Evolutionary conservation across 2,329 filamentous ascomycete species (phyloP).

Genomic region (Colletotrichum magnum): DNA sequence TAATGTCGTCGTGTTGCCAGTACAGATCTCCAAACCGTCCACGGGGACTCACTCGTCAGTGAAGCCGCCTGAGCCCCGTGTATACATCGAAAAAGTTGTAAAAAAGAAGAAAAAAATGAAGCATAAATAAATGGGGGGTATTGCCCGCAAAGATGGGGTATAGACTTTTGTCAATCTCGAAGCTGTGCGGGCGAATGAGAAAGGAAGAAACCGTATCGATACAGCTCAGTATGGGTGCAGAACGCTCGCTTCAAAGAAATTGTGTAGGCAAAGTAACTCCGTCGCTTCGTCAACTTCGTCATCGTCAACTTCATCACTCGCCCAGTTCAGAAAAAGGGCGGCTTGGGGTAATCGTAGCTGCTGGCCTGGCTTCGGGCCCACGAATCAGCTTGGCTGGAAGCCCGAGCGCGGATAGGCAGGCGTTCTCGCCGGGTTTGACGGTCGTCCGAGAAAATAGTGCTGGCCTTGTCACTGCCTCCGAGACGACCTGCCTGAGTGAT

Average conservation of each 20-base stretch:
- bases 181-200: slow-evolving; percentile 44
- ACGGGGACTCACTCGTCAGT: not conserved
- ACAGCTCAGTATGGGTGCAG: slow-evolving; percentile 38
- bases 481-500: slow-evolving; percentile 59
- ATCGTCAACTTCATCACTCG: slow-evolving; percentile 32
- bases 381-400: slow-evolving; percentile 66
- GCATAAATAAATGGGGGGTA: slow-evolving; percentile 5
- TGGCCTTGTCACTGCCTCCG: slow-evolving; percentile 66
- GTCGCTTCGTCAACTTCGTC: slow-evolving; percentile 39
- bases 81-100: slow-evolving; percentile 30
- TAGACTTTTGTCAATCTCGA: slow-evolving; percentile 51
- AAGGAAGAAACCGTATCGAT: slow-evolving; percentile 41
- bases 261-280: slow-evolving; percentile 43
- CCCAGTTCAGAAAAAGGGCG: slow-evolving; percentile 32
- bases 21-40: slow-evolving; percentile 13
- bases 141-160: slow-evolving; percentile 47
- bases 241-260: slow-evolving; percentile 37
- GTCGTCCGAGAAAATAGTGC: slow-evolving; percentile 66
- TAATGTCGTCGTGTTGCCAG: slow-evolving; percentile 27
- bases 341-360: slow-evolving; percentile 42
- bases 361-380: slow-evolving; percentile 49
- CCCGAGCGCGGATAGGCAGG: slow-evolving; percentile 60
- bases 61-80: slow-evolving; percentile 2
- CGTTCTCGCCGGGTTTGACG: slow-evolving; percentile 60
- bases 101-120: slow-evolving; percentile 39